These are phyloP conservation scores for Aspergillus mulundensis DNA, from an alignment of 495 filamentous ascomycete genomes.

Conservation along the genomic window DNA sequence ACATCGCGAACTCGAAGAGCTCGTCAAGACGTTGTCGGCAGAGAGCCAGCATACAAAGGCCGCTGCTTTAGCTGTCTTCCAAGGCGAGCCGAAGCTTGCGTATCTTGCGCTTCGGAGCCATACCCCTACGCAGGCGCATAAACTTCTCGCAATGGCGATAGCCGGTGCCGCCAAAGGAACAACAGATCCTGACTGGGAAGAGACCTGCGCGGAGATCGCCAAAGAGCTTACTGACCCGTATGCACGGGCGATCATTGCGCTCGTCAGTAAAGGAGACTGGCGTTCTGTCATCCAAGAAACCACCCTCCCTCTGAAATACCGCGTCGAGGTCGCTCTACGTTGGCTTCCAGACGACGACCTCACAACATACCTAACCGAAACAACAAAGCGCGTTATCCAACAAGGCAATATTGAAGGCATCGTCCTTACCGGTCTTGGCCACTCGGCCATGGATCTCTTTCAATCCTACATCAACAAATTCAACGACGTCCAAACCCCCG, in stretches of 20 bases:
- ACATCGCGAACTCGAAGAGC: slow-evolving; percentile 56
- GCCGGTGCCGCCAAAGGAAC: slow-evolving; percentile 51
- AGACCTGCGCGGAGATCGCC: slow-evolving; percentile 56
- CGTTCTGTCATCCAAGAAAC: slow-evolving; percentile 72
- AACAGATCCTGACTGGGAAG: slow-evolving; percentile 52
- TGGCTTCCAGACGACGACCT: slow-evolving; percentile 78
- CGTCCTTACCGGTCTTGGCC: slow-evolving; percentile 78
- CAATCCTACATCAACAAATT: slow-evolving; percentile 84
- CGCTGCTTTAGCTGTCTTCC: slow-evolving; percentile 71
- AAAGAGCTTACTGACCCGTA: slow-evolving; percentile 75
- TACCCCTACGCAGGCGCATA: slow-evolving; percentile 41
- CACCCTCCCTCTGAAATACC: slow-evolving; percentile 78
- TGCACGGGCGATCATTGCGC: slow-evolving; percentile 84
- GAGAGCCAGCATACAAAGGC: slow-evolving; percentile 74
- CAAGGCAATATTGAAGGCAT: slow-evolving; percentile 86
- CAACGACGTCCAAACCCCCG: slow-evolving; percentile 84
- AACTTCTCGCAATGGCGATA: slow-evolving; percentile 52
- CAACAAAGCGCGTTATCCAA: slow-evolving; percentile 58
- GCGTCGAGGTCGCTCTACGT: slow-evolving; percentile 79
- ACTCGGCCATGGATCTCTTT: slow-evolving; percentile 75
- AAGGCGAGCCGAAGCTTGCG: slow-evolving; percentile 58
- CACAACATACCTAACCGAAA: slow-evolving; percentile 61
- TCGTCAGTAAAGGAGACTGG: slow-evolving; percentile 88
- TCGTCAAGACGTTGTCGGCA: slow-evolving; percentile 54
- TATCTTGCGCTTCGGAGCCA: slow-evolving; percentile 43